A percentile compares a stretch with the other conserved stretches of the same genome.
These are phyloP conservation scores for Eucalyptus sp. DNA, from an alignment of 345 rosid species.

Conservation along the genomic window DNA sequence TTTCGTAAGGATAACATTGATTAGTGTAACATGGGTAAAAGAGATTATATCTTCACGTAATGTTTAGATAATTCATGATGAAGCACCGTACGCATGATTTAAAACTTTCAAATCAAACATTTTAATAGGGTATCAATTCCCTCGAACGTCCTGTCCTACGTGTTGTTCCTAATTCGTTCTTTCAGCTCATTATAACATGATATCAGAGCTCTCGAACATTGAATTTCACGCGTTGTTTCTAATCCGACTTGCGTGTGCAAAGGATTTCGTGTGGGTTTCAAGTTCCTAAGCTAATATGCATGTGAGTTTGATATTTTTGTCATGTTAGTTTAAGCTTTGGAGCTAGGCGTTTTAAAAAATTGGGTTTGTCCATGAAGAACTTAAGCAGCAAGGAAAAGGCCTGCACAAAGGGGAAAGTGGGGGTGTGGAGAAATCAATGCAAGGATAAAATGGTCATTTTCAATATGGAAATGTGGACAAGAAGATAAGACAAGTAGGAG, in stretches of 20 bases:
- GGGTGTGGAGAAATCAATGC: neutral
- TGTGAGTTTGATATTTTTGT: neutral
- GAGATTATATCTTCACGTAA: neutral
- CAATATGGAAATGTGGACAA: neutral
- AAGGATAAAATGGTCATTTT: neutral
- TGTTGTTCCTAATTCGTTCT: fast-evolving
- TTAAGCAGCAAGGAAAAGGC: neutral
- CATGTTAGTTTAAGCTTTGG: neutral
- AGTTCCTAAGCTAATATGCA: neutral
- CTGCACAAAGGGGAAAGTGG: neutral
- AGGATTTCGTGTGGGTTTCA: neutral
- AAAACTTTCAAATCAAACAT: fast-evolving
- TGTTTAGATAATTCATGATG: neutral
- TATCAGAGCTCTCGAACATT: fast-evolving
- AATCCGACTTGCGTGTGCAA: fast-evolving
- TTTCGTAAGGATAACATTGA: neutral
- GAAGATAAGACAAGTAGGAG: neutral
- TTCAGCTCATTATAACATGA: fast-evolving
- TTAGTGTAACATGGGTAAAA: neutral
- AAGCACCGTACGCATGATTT: fast-evolving
- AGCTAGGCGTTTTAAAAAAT: neutral
- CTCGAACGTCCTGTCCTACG: fast-evolving
- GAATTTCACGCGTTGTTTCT: fast-evolving
- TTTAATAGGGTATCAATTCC: too few relatives aligned
- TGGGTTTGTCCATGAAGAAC: neutral